Conservation (phyloP, 352 stramenopile species). For the Phytophthora pisi region DNA sequence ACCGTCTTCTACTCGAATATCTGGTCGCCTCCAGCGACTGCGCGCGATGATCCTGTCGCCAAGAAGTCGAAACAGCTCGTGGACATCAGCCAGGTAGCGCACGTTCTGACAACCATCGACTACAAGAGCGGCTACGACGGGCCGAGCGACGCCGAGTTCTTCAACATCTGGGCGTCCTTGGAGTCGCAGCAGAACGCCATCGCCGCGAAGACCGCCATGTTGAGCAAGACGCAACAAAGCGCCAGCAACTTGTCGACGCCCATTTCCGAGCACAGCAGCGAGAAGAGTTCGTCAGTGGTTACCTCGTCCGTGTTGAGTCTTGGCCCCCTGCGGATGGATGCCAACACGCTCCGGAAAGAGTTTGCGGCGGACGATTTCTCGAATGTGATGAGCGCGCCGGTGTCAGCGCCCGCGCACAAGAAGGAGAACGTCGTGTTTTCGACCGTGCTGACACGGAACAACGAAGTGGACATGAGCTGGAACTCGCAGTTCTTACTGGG, state of each 20-base stretch:
- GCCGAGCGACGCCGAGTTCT: constrained; percentile 30
- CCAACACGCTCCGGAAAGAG: constrained; percentile 37
- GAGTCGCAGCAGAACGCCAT: constrained; percentile 34
- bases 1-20: constrained; percentile 88
- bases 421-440: constrained; percentile 71
- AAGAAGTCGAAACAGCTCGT: constrained; percentile 53
- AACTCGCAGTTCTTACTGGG: constrained; percentile 76
- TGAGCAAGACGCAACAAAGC: constrained; percentile 36
- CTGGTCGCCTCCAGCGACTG: constrained; percentile 46
- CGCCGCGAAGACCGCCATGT: constrained; percentile 18
- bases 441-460: constrained; percentile 53
- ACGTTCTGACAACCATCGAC: constrained; percentile 78
- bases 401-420: constrained; percentile 48
- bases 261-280: constrained; percentile 53
- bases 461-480: constrained; percentile 72
- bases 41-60: constrained; percentile 8
- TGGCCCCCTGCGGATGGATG: constrained; percentile 35
- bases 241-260: constrained; percentile 35
- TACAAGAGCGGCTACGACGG: constrained; percentile 71
- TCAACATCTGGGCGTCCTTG: constrained; percentile 63
- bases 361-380: constrained; percentile 52
- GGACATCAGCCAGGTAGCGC: constrained; percentile 80
- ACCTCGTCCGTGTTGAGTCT: constrained; percentile 28
- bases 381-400: constrained; percentile 44
- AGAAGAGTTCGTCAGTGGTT: constrained; percentile 31